Conservation (phyloP, 257 asterid genomes). For the Nicotiana obtusifolia region DNA sequence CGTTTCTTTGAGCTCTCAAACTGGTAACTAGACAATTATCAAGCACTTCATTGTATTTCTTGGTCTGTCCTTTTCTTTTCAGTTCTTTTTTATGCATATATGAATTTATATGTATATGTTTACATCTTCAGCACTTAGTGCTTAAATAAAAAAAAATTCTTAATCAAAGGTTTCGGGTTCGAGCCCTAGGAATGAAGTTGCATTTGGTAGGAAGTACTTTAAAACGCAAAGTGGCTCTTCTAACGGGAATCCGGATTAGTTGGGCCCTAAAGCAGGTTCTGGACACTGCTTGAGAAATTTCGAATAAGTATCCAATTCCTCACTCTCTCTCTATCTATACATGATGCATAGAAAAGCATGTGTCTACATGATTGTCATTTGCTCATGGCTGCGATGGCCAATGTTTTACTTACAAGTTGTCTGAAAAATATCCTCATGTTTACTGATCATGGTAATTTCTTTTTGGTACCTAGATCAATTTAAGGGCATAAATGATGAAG, state of each 20-base stretch:
- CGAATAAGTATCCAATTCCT: too few species aligned
- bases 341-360: background rate
- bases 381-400: background rate
- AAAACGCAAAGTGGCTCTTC: too few species aligned
- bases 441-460: background rate
- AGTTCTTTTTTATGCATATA: too few species aligned
- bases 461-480: conserved; percentile 10
- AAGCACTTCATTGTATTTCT: background rate
- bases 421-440: background rate
- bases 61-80: background rate
- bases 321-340: background rate
- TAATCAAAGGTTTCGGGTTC: too few species aligned
- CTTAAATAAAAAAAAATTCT: too few species aligned
- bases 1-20: background rate
- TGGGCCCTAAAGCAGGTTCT: too few species aligned
- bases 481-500: conserved; percentile 29
- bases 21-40: background rate
- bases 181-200: too few species aligned
- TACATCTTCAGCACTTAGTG: too few species aligned
- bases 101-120: too few species aligned
- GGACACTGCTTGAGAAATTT: too few species aligned
- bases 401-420: background rate
- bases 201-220: too few species aligned
- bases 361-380: background rate
- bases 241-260: too few species aligned